A percentile compares a stretch with the other conserved stretches of the same genome.
Conservation (phyloP, 306 rosid species). For the Neltuma alba region DNA sequence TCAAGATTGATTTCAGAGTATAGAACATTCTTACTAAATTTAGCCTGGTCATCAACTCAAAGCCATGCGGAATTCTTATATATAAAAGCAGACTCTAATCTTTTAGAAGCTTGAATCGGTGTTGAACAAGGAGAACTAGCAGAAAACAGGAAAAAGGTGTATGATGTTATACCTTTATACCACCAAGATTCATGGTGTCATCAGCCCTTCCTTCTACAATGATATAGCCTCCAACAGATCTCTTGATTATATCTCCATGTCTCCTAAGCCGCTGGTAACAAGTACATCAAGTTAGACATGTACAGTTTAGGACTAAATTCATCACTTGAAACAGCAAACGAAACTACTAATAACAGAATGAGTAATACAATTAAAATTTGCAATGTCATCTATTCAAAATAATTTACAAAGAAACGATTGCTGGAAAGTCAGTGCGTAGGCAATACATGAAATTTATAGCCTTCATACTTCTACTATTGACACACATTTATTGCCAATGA, state of each 20-base stretch:
- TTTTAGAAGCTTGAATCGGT: neutral
- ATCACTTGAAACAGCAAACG: slow-evolving; percentile 1
- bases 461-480: neutral
- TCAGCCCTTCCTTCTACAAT: slow-evolving; percentile 88
- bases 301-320: slow-evolving; percentile 8
- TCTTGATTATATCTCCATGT: slow-evolving; percentile 82
- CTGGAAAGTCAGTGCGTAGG: slow-evolving; percentile 7
- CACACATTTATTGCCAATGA: neutral
- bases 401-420: slow-evolving; percentile 16
- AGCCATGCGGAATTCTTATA: neutral
- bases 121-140: neutral
- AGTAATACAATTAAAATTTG: neutral
- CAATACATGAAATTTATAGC: neutral
- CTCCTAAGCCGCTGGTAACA: slow-evolving; percentile 70
- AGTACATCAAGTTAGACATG: slow-evolving; percentile 29
- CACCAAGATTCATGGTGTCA: slow-evolving; percentile 97
- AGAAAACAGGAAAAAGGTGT: neutral
- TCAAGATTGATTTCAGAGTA: neutral
- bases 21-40: neutral
- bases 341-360: neutral
- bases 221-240: slow-evolving; percentile 69
- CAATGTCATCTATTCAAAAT: neutral
- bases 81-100: slow-evolving; percentile 1
- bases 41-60: neutral
- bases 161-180: slow-evolving; percentile 73